Evolutionary conservation across 805 yeast species (phyloP).

Genomic region (Candida tallmaniae): DNA sequence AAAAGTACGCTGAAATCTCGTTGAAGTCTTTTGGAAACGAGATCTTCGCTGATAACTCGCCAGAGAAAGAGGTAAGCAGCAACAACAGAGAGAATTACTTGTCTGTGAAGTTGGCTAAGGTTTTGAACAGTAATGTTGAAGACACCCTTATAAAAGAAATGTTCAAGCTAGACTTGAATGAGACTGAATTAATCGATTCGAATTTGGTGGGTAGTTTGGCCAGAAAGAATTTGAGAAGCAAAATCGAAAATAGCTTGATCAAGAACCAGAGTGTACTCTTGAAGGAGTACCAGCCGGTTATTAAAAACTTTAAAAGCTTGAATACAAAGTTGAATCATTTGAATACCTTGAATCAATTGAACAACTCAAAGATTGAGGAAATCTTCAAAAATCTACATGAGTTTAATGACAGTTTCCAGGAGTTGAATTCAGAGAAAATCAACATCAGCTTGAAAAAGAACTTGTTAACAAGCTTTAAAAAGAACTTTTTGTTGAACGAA

Average conservation of each 20-base stretch:
- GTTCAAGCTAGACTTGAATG: slow-evolving; percentile 20
- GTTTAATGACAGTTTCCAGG: slow-evolving; percentile 21
- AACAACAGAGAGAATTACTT: slow-evolving; percentile 13
- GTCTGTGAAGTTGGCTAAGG: slow-evolving; percentile 45
- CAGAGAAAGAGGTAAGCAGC: neutral
- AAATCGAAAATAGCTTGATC: slow-evolving; percentile 56
- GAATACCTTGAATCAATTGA: slow-evolving; percentile 22
- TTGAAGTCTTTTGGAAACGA: slow-evolving; percentile 23
- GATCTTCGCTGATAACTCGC: neutral
- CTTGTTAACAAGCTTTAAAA: slow-evolving; percentile 49
- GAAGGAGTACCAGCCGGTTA: slow-evolving; percentile 30
- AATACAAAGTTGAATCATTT: slow-evolving; percentile 16
- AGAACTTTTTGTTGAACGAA: slow-evolving; percentile 63
- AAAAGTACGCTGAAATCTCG: slow-evolving; percentile 47
- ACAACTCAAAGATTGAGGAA: slow-evolving; percentile 36
- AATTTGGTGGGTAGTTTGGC: slow-evolving; percentile 54
- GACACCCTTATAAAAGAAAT: slow-evolving; percentile 33
- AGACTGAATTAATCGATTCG: slow-evolving; percentile 38
- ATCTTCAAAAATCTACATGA: slow-evolving; percentile 18
- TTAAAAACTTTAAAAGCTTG: slow-evolving; percentile 20
- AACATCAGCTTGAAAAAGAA: slow-evolving; percentile 45
- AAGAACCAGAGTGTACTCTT: slow-evolving; percentile 42
- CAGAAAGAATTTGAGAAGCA: slow-evolving; percentile 56
- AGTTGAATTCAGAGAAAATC: slow-evolving; percentile 26
- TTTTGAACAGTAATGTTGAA: slow-evolving; percentile 42